Conservation (phyloP, 2,329 filamentous ascomycete genomes). For the Monilinia aucupariae region DNA sequence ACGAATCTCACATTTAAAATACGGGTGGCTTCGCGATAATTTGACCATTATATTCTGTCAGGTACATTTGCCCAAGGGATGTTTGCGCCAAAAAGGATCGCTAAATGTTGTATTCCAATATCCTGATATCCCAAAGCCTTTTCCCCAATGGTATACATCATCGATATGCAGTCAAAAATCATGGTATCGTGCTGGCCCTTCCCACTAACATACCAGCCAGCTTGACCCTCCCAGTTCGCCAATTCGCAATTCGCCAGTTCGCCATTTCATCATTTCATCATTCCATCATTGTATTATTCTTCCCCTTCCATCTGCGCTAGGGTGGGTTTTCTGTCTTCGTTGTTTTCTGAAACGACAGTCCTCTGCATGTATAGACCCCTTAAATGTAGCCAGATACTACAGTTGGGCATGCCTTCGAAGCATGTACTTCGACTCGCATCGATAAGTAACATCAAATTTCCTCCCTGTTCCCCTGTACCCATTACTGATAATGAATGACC, state of each 20-base stretch:
- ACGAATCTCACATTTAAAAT: conserved; percentile 1
- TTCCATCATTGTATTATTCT: neutral
- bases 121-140: neutral
- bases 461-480: neutral
- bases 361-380: neutral
- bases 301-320: neutral
- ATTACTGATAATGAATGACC: neutral
- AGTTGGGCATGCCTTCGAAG: neutral
- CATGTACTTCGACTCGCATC: neutral
- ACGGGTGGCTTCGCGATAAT: neutral
- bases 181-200: neutral
- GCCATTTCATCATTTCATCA: neutral
- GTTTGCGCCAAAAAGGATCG: neutral
- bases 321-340: neutral
- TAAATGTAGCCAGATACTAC: neutral
- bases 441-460: neutral
- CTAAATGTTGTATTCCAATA: neutral
- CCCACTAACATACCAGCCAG: neutral
- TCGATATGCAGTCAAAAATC: neutral
- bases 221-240: too few relatives aligned
- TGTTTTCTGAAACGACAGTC: conserved; percentile 6
- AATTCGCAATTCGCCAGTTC: neutral
- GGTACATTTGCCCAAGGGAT: neutral
- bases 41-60: neutral
- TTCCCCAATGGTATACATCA: neutral